Percentiles rank a stretch among this genome's conserved stretches.
Evolutionary conservation across 176 grass and related monocot species (phyloP).

Genomic region (Triticum urartu): DNA sequence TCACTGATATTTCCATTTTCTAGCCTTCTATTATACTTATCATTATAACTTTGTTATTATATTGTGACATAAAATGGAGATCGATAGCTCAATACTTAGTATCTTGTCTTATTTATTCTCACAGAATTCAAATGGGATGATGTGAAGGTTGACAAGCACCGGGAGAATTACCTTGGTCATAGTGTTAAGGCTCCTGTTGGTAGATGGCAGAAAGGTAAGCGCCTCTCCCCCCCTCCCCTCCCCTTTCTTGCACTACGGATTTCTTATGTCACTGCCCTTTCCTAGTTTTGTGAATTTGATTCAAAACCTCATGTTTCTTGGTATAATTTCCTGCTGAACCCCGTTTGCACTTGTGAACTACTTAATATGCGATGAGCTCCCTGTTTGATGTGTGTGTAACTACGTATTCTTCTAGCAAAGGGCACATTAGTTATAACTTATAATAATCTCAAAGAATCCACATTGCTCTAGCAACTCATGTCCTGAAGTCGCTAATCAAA

Average conservation of each 20-base stretch:
- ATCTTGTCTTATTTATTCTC: background rate
- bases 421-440: background rate
- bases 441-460: background rate
- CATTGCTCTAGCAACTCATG: background rate
- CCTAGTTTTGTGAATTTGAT: background rate
- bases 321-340: background rate
- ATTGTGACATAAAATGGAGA: background rate
- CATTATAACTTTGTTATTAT: background rate
- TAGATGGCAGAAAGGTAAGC: constrained; percentile 98
- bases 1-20: background rate
- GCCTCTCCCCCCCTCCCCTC: background rate
- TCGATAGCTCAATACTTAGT: background rate
- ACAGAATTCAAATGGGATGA: constrained; percentile 99
- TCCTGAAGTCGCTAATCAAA: background rate
- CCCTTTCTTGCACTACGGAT: background rate
- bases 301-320: background rate
- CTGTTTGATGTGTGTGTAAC: background rate
- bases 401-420: background rate
- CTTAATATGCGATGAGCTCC: background rate
- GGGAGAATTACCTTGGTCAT: constrained; percentile 96
- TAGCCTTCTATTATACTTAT: background rate
- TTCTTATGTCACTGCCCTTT: constrained; percentile 13
- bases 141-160: constrained; percentile 97
- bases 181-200: constrained; percentile 94
- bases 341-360: background rate